Base-by-base conservation (phyloP, 352 stramenopile species). In the Pythium angustatum region DNA sequence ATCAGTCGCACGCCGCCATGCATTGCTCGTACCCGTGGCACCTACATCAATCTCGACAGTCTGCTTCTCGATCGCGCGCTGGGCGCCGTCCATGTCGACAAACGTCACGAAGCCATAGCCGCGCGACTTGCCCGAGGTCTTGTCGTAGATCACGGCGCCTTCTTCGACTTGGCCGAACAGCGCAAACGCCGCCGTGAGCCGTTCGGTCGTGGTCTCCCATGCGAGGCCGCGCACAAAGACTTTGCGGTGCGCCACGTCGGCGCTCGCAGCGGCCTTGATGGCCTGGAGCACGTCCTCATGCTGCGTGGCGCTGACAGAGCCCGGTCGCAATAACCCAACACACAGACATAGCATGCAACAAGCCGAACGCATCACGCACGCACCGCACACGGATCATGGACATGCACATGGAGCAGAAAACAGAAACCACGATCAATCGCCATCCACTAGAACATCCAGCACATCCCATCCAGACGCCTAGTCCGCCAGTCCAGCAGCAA, bases 51-150 rank as follows among this genome's bases (percentile, higher is more conserved):
- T 87, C 28, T 78, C 64, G 51, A 85, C 63, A 7, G 58, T 73
- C 58, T 89, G 75, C 36, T 74, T 72, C 49, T 79, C 57, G n/a
- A 88, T 34, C 11, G 73, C 80, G 9, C 65, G 72, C 44, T 86
- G 61, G 10, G 84, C 78, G 15, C 70, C 69, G 34, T 89, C 81
- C 72, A 88, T 85, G 33, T 91, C 77, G 19, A 69, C 57, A 60
- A 90, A 93, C 11, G 76, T 91, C 53, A 93, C 71, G 54, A 87
- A 89, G 26, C 82, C 82, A 41, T 75, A 88, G 52, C 84, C 77
- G 47, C 72, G 73, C 31, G 81, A 89, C 55, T 88, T 93, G 61
- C 74, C 73, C 9, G 69, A 81, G 44, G 49, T 50, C 63, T 88
- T 87, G 65, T 93, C 80, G 38, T 72, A 78, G 64, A 88, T 88